Conservation (phyloP, 805 yeast species). For the Myxozyma udenii region DNA sequence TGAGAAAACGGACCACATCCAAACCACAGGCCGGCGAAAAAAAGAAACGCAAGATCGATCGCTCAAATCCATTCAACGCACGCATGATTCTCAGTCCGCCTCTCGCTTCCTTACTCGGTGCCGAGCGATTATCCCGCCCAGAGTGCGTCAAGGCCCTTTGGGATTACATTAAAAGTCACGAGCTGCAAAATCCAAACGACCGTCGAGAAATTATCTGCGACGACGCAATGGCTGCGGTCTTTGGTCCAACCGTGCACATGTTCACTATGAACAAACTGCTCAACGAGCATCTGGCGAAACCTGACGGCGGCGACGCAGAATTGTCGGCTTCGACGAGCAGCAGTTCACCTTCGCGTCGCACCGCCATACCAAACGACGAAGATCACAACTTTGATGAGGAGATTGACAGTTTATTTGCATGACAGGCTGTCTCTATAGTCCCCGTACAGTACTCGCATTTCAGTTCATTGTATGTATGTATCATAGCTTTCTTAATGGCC, state of each 20-base stretch:
- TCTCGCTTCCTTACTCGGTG: conserved; percentile 50
- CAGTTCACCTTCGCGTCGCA: too few species aligned
- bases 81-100: conserved; percentile 51
- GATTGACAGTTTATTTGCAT: too few species aligned
- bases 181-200: conserved; percentile 66
- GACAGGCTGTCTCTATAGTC: too few species aligned
- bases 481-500: too few species aligned
- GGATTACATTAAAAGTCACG: conserved; percentile 62
- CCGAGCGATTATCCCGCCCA: conserved; percentile 55
- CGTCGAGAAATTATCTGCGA: conserved; percentile 64
- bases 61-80: conserved; percentile 37
- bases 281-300: conserved; percentile 26
- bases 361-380: not conserved
- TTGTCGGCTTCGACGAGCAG: too few species aligned
- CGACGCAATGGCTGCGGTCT: conserved; percentile 52
- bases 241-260: conserved; percentile 47
- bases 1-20: conserved; percentile 23
- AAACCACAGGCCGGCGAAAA: conserved; percentile 23
- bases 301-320: not conserved
- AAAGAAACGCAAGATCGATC: conserved; percentile 35
- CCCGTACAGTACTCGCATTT: too few species aligned
- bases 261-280: conserved; percentile 36
- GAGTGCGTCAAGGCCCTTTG: conserved; percentile 68
- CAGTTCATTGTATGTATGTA: too few species aligned
- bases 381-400: too few species aligned